These are phyloP conservation scores for Balansia obtecta DNA, from an alignment of 2,329 filamentous ascomycete species.

Conservation along the genomic window DNA sequence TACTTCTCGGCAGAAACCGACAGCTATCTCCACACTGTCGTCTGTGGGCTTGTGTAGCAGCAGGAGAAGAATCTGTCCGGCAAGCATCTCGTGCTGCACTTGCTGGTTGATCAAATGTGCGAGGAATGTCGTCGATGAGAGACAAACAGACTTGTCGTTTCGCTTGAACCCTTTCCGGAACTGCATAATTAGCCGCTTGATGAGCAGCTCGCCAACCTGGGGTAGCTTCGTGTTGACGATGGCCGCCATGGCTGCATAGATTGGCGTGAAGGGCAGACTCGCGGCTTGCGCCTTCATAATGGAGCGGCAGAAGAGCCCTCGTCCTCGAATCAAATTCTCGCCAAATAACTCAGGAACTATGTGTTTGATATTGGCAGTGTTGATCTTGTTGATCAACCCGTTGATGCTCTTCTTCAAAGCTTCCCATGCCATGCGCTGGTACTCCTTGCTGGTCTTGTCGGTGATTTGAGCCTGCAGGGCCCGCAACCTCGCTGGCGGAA, in stretches of 20 bases:
- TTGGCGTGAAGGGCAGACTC: conserved; percentile 88
- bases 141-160: conserved; percentile 93
- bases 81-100: conserved; percentile 86
- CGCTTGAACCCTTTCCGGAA: conserved; percentile 93
- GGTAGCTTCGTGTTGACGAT: conserved; percentile 97
- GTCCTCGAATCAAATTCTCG: conserved; percentile 84
- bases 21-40: conserved; percentile 94
- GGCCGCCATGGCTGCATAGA: conserved; percentile 89
- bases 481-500: conserved; percentile 79
- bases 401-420: conserved; percentile 98
- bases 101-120: conserved; percentile 94
- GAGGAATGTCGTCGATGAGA: conserved; percentile 86
- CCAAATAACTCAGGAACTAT: conserved; percentile 93
- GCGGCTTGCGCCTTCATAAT: conserved; percentile 98
- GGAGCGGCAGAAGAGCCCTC: conserved; percentile 85
- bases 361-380: conserved; percentile 93
- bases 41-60: conserved; percentile 92
- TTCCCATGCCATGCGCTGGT: conserved; percentile 98
- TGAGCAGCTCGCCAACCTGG: conserved; percentile 80
- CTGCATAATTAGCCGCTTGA: conserved; percentile 76
- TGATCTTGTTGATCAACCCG: conserved; percentile 97
- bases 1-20: conserved; percentile 83
- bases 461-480: conserved; percentile 94
- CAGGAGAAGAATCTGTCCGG: conserved; percentile 84
- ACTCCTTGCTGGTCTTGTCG: conserved; percentile 91